phyloP scores from a whole-genome alignment of 345 rosid genomes.

The Arabidopsis arenosa region DNA sequence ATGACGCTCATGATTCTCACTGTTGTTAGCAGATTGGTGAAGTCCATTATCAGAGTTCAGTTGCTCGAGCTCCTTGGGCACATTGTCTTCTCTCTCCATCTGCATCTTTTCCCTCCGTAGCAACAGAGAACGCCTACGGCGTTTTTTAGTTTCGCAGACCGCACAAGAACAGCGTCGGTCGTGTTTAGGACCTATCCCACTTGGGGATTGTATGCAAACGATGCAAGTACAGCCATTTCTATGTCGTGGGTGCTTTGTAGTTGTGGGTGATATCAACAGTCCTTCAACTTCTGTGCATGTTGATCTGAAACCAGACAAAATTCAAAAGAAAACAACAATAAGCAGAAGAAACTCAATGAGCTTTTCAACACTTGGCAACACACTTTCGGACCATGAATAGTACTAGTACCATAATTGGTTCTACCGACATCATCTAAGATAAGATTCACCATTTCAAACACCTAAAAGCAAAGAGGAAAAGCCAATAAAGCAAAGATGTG shows the following conservation, averaged over 20 bases:
- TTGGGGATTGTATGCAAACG: constrained; percentile 93
- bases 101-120: constrained; percentile 75
- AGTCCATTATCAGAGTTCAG: constrained; percentile 52
- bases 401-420: constrained; percentile 16
- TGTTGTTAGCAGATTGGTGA: constrained; percentile 47
- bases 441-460: constrained; percentile 24
- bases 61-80: constrained; percentile 52
- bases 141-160: constrained; percentile 74
- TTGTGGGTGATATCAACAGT: constrained; percentile 67
- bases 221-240: constrained; percentile 93
- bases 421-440: constrained; percentile 13
- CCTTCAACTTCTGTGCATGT: constrained; percentile 70
- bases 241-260: constrained; percentile 94
- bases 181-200: constrained; percentile 91
- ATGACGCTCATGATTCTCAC: constrained; percentile 50
- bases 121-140: constrained; percentile 78
- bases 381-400: constrained; percentile 25
- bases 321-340: constrained; percentile 24
- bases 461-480: constrained; percentile 18
- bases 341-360: constrained; percentile 17
- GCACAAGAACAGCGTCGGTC: constrained; percentile 76
- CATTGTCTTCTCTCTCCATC: constrained; percentile 60
- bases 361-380: constrained; percentile 33
- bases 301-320: constrained; percentile 54
- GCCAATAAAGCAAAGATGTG: constrained; percentile 2